Evolutionary conservation across 2,329 filamentous ascomycete genomes (phyloP).

Genomic region (Blumeriella jaapii): DNA sequence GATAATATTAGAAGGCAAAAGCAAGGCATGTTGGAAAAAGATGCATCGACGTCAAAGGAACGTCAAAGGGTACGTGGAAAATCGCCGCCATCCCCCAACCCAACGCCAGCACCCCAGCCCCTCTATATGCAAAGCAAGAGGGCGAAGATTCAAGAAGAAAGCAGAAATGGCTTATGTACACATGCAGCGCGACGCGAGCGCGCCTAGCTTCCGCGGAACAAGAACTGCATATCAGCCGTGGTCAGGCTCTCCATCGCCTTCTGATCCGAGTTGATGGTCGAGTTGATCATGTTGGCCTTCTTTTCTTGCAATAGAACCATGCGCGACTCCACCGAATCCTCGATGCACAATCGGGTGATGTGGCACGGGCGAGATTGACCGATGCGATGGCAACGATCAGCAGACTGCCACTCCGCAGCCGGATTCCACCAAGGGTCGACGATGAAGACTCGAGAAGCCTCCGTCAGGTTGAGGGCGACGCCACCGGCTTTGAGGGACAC

Average conservation of each 20-base stretch:
- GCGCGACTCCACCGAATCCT: conserved; percentile 90
- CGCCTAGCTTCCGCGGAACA: conserved; percentile 66
- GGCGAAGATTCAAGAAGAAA: background rate
- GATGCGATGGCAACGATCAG: conserved; percentile 88
- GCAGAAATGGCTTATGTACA: background rate
- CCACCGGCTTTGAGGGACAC: conserved; percentile 94
- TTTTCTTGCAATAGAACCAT: conserved; percentile 97
- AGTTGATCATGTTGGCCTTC: conserved; percentile 96
- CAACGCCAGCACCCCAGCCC: background rate
- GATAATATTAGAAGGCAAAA: no score
- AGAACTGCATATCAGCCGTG: conserved; percentile 86
- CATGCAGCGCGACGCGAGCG: background rate
- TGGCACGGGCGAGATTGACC: conserved; percentile 89
- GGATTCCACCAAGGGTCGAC: conserved; percentile 99
- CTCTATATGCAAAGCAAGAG: background rate
- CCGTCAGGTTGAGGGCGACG: conserved; percentile 88
- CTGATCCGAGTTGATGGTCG: conserved; percentile 89
- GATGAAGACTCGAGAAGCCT: conserved; percentile 90
- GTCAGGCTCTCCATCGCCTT: conserved; percentile 84
- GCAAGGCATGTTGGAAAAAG: no score
- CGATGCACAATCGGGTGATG: conserved; percentile 89
- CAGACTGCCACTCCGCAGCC: conserved; percentile 98
- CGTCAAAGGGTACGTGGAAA: no score
- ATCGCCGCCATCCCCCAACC: no score
- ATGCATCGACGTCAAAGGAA: no score